Evolutionary conservation across 495 filamentous ascomycete genomes (phyloP), one percentile per base, ranked within the genome.

Genomic region (Neurospora hispaniola): DNA sequence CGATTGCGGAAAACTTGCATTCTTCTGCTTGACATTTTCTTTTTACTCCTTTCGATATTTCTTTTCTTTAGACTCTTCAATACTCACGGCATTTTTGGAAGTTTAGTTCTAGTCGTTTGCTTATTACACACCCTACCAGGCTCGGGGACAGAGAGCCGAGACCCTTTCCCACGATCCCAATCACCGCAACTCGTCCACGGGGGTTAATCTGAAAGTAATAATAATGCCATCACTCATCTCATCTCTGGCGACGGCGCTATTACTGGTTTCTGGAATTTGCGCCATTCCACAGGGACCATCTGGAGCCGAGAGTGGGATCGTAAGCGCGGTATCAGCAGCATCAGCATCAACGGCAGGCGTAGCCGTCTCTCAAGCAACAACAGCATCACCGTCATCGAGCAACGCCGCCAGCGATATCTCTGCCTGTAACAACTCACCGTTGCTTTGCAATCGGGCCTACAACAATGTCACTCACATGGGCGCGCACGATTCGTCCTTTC

Each of bases 401-500:
- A 70, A 73, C 9, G 42, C 70, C 18, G 35, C 70, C 16, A 44
- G 76, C 42, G 72, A 74, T 14, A 74, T 74, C 38, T 76, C 77
- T 18, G 84, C 86, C 42, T 93, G 91, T 83, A 94, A 94, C 78
- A 91, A 91, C 81, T 88, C 86, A 41, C 81, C 88, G 3, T 79
- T 84, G 62, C 86, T 90, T 72, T 93, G 91, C 81, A 76, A 78
- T 68, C 86, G 87, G 16, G 78, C 82, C 7, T 93, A 92, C 83
- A 88, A 85, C 77, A 88, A 90, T 71, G 82, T 93, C 74, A 90
- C 90, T 2, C 85, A 90, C 75, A 84, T 93, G 76, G 91, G 90
- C 23, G 87, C 90, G 38, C 91, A 94, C 79, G 87, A 93, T 79
- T 86, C 86, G 41, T 78, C 91, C 70, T 93, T 93, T 77, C 86